These are phyloP conservation scores for Fusarium sp. DNA, from an alignment of 2,329 filamentous ascomycete genomes.

Conservation along the genomic window DNA sequence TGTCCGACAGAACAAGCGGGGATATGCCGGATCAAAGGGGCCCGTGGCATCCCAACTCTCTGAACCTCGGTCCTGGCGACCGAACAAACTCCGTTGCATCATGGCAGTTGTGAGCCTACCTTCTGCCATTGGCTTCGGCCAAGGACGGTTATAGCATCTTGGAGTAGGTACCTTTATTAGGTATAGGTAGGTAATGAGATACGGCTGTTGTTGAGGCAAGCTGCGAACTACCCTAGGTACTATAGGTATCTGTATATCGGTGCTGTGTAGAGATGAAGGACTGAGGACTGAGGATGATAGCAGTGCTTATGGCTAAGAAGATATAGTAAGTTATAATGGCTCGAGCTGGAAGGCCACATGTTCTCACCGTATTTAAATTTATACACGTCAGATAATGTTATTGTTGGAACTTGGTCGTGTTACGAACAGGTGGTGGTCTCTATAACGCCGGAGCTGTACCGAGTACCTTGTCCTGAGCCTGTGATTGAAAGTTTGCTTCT, in stretches of 20 bases:
- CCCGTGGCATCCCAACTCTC: slow-evolving; percentile 9
- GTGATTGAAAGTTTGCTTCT: neutral
- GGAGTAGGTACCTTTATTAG: neutral
- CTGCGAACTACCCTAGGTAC: neutral
- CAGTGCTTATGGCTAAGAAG: neutral
- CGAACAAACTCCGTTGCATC: slow-evolving; percentile 8
- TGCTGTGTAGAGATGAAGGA: neutral
- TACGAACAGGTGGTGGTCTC: slow-evolving; percentile 15
- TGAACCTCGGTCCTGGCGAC: slow-evolving; percentile 39
- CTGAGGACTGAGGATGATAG: neutral
- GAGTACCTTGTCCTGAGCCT: slow-evolving; percentile 3
- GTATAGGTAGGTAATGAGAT: neutral
- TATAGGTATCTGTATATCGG: neutral
- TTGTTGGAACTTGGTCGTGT: slow-evolving; percentile 3
- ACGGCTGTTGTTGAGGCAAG: neutral
- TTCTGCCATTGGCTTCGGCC: slow-evolving; percentile 8
- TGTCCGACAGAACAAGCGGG: neutral
- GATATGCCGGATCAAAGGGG: slow-evolving; percentile 42
- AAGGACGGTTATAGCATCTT: neutral
- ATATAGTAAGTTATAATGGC: neutral
- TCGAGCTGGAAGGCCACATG: neutral
- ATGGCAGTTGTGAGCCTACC: neutral
- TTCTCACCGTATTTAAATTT: neutral
- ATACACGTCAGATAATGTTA: neutral
- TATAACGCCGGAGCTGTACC: slow-evolving; percentile 25